Evolutionary conservation across 306 rosid species (phyloP).

Genomic region (Glycine tomentella): DNA sequence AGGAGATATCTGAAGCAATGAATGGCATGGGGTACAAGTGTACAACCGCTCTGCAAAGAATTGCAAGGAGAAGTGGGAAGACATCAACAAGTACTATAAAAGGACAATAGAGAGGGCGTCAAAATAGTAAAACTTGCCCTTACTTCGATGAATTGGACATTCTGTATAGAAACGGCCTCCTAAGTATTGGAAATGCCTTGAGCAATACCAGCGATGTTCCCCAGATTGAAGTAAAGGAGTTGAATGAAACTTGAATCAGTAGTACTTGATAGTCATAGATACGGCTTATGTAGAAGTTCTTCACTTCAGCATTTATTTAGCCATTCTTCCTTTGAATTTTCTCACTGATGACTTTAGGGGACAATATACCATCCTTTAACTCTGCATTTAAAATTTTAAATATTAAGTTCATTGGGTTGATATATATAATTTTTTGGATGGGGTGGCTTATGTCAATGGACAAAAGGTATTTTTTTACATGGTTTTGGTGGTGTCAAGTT

Average conservation of each 20-base stretch:
- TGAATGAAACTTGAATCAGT: slow-evolving; percentile 12
- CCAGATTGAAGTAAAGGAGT: slow-evolving; percentile 53
- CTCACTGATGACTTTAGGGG: slow-evolving; percentile 27
- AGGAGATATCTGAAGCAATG: slow-evolving; percentile 77
- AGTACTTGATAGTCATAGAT: background rate
- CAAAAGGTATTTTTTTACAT: background rate
- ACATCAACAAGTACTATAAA: slow-evolving; percentile 83
- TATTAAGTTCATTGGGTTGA: background rate
- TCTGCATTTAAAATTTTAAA: slow-evolving; percentile 1
- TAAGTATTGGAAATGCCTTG: slow-evolving; percentile 53
- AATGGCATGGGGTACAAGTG: slow-evolving; percentile 55
- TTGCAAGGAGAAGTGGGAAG: slow-evolving; percentile 93
- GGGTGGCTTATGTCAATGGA: background rate
- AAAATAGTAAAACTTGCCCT: slow-evolving; percentile 63
- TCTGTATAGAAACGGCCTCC: slow-evolving; percentile 60
- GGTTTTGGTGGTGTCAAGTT: background rate
- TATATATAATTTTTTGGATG: background rate
- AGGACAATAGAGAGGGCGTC: slow-evolving; percentile 56
- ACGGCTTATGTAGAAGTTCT: slow-evolving; percentile 22
- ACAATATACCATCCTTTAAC: slow-evolving; percentile 16
- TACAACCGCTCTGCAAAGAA: slow-evolving; percentile 63
- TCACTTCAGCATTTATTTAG: slow-evolving; percentile 19
- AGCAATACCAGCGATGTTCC: slow-evolving; percentile 46
- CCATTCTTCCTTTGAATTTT: slow-evolving; percentile 21
- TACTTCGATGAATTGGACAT: slow-evolving; percentile 72